Evolutionary conservation across 441 rosid genomes (phyloP).

Genomic region (Pelargonium cotyledonis): DNA sequence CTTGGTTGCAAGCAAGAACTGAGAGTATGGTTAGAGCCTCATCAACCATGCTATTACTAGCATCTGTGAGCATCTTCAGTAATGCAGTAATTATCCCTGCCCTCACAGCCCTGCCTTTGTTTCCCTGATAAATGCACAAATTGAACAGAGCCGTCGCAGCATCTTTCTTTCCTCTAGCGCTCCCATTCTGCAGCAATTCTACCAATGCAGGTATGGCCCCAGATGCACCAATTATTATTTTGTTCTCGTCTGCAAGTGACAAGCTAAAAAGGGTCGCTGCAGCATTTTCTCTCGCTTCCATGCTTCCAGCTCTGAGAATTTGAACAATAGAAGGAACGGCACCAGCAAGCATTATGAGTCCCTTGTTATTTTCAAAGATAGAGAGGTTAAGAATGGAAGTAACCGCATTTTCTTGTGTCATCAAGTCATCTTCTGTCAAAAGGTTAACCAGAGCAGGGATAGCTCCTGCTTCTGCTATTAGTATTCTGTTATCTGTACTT

Average conservation of each 20-base stretch:
- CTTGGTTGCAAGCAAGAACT: constrained; percentile 61
- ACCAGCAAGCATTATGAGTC: constrained; percentile 77
- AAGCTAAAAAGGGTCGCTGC: constrained; percentile 87
- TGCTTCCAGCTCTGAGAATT: constrained; percentile 73
- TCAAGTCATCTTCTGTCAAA: constrained; percentile 49
- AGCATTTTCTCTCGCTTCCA: constrained; percentile 80
- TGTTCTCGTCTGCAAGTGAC: constrained; percentile 81
- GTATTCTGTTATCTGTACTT: constrained; percentile 78
- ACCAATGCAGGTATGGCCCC: constrained; percentile 84
- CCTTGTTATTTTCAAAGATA: constrained; percentile 68
- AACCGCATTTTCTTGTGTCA: constrained; percentile 68
- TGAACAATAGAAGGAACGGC: constrained; percentile 80
- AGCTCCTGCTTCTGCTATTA: constrained; percentile 82
- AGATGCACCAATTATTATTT: constrained; percentile 81
- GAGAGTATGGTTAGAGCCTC: constrained; percentile 77
- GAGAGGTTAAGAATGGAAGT: constrained; percentile 88
- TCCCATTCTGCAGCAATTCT: constrained; percentile 58
- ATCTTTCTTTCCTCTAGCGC: constrained; percentile 77
- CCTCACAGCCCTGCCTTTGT: constrained; percentile 79
- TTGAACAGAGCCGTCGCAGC: constrained; percentile 88
- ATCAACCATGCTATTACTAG: constrained; percentile 55
- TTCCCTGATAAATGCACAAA: constrained; percentile 72
- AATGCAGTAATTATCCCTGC: constrained; percentile 64
- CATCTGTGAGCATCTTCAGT: constrained; percentile 55
- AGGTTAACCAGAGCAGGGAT: constrained; percentile 67